phyloP scores from a whole-genome alignment of 2,329 filamentous ascomycete genomes.

The Calonectria pseudoturangicola region DNA sequence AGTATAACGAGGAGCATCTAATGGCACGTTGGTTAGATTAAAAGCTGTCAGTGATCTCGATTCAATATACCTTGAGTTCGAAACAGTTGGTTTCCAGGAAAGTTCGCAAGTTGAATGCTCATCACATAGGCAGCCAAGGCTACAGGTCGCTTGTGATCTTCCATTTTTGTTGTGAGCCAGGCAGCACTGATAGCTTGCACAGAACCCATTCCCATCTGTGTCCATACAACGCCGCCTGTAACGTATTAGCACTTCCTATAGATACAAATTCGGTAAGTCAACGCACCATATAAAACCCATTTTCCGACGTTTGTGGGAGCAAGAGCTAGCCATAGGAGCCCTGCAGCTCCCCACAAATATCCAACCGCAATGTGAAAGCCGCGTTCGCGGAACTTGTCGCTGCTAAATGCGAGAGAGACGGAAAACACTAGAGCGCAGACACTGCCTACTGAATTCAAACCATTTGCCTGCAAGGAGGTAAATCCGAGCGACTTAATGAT shows the following conservation, averaged over 20 bases:
- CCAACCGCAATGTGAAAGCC: constrained; percentile 55
- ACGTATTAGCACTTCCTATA: not conserved
- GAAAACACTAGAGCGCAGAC: constrained; percentile 54
- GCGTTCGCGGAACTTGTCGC: constrained; percentile 55
- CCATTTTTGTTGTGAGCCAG: constrained; percentile 56
- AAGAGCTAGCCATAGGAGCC: constrained; percentile 54
- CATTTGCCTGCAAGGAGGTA: constrained; percentile 54
- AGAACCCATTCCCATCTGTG: constrained; percentile 58
- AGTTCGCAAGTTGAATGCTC: constrained; percentile 57
- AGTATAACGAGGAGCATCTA: constrained; percentile 55
- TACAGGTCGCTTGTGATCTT: constrained; percentile 54
- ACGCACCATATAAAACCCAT: constrained; percentile 54
- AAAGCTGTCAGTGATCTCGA: not conserved
- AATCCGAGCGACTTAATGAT: constrained; percentile 57
- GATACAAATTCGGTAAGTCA: no score
- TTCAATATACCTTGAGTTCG: constrained; percentile 47
- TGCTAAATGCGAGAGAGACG: constrained; percentile 52
- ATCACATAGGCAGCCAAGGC: constrained; percentile 57
- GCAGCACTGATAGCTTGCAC: constrained; percentile 57
- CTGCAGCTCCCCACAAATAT: constrained; percentile 53
- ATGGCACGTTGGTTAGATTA: accelerated
- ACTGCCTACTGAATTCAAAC: constrained; percentile 55
- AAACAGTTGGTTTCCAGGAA: constrained; percentile 57
- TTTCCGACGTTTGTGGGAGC: constrained; percentile 50
- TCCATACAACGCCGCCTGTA: constrained; percentile 56